phyloP scores from a whole-genome alignment of 2,329 filamentous ascomycete genomes.

The Parastagonospora nodorum region DNA sequence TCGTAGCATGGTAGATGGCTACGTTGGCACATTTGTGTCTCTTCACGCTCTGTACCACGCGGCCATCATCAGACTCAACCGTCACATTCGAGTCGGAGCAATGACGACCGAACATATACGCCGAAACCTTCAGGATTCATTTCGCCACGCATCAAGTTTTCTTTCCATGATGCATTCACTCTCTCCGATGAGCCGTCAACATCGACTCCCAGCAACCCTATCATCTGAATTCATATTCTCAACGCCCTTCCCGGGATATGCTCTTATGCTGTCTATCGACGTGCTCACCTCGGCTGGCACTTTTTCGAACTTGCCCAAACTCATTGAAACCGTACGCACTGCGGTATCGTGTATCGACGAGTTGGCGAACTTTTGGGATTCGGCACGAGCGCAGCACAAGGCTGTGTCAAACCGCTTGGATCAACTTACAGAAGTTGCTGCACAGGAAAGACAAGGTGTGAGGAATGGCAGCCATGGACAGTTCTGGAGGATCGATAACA shows the following conservation, averaged over 20 bases:
- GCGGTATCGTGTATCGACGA: slow-evolving; percentile 62
- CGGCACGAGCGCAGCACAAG: slow-evolving; percentile 57
- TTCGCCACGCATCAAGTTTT: slow-evolving; percentile 36
- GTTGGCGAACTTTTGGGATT: slow-evolving; percentile 64
- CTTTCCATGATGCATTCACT: slow-evolving; percentile 41
- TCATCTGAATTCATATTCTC: slow-evolving; percentile 51
- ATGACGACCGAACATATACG: slow-evolving; percentile 33
- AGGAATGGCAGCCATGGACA: slow-evolving; percentile 37
- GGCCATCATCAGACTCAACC: slow-evolving; percentile 67
- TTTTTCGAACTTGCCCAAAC: slow-evolving; percentile 48
- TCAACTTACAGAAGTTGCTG: slow-evolving; percentile 49
- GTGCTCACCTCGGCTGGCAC: slow-evolving; percentile 66
- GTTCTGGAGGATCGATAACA: slow-evolving; percentile 43
- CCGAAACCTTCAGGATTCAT: slow-evolving; percentile 39
- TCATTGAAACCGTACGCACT: slow-evolving; percentile 61
- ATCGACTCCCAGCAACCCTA: slow-evolving; percentile 29
- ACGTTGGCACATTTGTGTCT: slow-evolving; percentile 64
- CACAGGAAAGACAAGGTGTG: slow-evolving; percentile 39
- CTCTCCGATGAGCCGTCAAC: slow-evolving; percentile 30
- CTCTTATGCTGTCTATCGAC: slow-evolving; percentile 68
- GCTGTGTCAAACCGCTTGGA: slow-evolving; percentile 56
- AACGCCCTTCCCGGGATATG: slow-evolving; percentile 64
- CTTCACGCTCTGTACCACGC: slow-evolving; percentile 72
- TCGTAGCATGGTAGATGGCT: slow-evolving; percentile 58
- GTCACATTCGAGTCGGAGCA: slow-evolving; percentile 53